Base-by-base conservation (phyloP, 768 basidiomycete genomes). In the Gloeophyllum trabeum region DNA sequence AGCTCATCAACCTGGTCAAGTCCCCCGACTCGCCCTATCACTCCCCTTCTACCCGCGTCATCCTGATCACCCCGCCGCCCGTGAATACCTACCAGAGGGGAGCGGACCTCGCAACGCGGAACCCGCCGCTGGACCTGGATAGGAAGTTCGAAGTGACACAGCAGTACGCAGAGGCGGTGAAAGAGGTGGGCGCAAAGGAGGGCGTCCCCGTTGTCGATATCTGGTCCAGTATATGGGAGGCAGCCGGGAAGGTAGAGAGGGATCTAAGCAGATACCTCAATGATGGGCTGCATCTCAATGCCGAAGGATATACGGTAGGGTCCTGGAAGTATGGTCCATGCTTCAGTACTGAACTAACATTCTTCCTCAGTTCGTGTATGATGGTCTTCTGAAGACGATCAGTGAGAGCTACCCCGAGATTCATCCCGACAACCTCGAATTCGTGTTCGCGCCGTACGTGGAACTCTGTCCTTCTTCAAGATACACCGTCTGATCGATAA, bases 61-160 rank as follows among this genome's bases (percentile, higher is more conserved):
- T 96, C 41, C 66, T 97, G 43, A 75, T 93, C 45, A 86, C 85
- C 10, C 86, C 92, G 12, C 87, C 91, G 3, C 92, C 92, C 2
- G 70, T 90, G 41, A 84, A 81, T 51, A 76, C 76, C 4, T 50
- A 69, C 49, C 75, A 76, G 46, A 66, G 84, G 50, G 54, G 52
- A 28, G 70, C 64, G 35, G 70, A 75, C 52, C 62, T 79, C 35
- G 62, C 61, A 20, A 46, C 63, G 38, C 60, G 53, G 35, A 60
- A 75, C 41, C n/a, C n/a, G n/a, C n/a, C n/a, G n/a, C n/a, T n/a
- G n/a, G n/a, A n/a, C n/a, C n/a, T n/a, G n/a, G 81, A 86, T 54
- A 72, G 87, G 7, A 54, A 62, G 28, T 82, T 84, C 51, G 75
- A 69, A 19, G 64, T 63, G 18, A 84, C 88, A n/a, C 72, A 62